Percentiles rank a stretch among this genome's conserved stretches.
phyloP scores from a whole-genome alignment of 2,329 filamentous ascomycete genomes.

The Magnaporthiopsis poae region DNA sequence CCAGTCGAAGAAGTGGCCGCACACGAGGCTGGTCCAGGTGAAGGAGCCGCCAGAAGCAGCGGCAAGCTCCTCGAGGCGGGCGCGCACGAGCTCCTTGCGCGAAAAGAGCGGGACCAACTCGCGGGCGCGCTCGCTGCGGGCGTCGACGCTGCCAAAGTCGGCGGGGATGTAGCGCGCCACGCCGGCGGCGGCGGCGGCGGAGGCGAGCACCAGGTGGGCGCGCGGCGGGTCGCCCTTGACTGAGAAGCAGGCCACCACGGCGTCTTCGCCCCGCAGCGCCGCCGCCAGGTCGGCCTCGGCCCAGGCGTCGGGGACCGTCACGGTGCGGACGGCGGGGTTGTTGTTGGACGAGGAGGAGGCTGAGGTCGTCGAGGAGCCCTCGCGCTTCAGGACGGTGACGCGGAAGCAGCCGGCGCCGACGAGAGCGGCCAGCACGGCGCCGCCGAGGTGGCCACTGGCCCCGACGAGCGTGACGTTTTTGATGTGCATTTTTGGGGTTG shows the following conservation, averaged over 20 bases:
- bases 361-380: slow-evolving; percentile 19
- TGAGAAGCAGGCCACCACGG: slow-evolving; percentile 26
- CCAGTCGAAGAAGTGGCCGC: slow-evolving; percentile 34
- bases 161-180: slow-evolving; percentile 30
- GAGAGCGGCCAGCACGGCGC: slow-evolving; percentile 23
- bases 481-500: slow-evolving; percentile 19
- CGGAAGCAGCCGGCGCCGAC: slow-evolving; percentile 20
- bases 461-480: slow-evolving; percentile 28
- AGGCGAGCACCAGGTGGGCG: slow-evolving; percentile 26
- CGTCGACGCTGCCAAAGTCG: slow-evolving; percentile 32
- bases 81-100: slow-evolving; percentile 24
- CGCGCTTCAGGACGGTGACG: slow-evolving; percentile 25
- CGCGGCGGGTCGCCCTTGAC: slow-evolving; percentile 16
- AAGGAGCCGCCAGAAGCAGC: slow-evolving; percentile 16
- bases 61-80: slow-evolving; percentile 20
- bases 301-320: slow-evolving; percentile 23
- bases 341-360: background rate
- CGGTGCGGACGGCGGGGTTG: slow-evolving; percentile 10
- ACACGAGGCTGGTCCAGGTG: slow-evolving; percentile 28
- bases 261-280: slow-evolving; percentile 25
- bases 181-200: slow-evolving; percentile 26
- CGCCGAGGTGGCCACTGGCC: slow-evolving; percentile 28
- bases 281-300: slow-evolving; percentile 20
- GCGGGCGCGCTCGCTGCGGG: slow-evolving; percentile 22
- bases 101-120: slow-evolving; percentile 28